Base-by-base conservation (phyloP, 306 rosid species). In the Alnus glutinosa region DNA sequence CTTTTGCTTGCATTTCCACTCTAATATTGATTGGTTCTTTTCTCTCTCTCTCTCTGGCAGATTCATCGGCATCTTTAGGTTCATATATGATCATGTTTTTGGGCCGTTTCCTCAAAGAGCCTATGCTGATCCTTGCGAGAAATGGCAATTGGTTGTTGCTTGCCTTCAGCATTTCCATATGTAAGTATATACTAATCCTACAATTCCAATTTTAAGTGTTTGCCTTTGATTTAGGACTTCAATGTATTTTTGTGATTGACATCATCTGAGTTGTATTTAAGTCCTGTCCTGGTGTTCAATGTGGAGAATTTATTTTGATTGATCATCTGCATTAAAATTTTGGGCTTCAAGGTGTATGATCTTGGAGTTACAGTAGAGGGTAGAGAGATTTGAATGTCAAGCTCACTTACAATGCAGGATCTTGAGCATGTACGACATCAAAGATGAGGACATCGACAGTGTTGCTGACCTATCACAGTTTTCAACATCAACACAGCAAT, bases 101-200 rank as follows among this genome's bases (percentile, higher is more conserved):
- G 97, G 95, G 83, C 98, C 98, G 69, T 95, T 91, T 87, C 97
- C 98, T 83, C 98, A 95, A 77, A 86, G 98, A 89, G 98, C 98
- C 63, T 95, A 92, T 77, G 89, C 86, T 0, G 92, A 92, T 89
- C 92, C 96, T 19, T 83, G 87, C 75, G 98, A 92, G 86, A 95
- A 95, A 83, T 95, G 98, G 98, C 91, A 92, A 86, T 86, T 95
- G 83, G 96, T 91, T 84, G 89, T 89, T 64, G 92, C 94, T 42
- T 95, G 98, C 86, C 98, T 95, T 83, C 84, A 89, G 74, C 97
- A 95, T 87, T 95, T 95, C 85, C 93, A 84, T 72, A 89, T 89
- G 98, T 95, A 85, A 86, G 98, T 89, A 73, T 61, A 79, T 85
- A 63, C 42, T 61, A 67, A 61, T 44, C 73, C 67, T 73, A 10